Conservation (phyloP, 148 eudicot genomes). For the Cornus kousa region DNA sequence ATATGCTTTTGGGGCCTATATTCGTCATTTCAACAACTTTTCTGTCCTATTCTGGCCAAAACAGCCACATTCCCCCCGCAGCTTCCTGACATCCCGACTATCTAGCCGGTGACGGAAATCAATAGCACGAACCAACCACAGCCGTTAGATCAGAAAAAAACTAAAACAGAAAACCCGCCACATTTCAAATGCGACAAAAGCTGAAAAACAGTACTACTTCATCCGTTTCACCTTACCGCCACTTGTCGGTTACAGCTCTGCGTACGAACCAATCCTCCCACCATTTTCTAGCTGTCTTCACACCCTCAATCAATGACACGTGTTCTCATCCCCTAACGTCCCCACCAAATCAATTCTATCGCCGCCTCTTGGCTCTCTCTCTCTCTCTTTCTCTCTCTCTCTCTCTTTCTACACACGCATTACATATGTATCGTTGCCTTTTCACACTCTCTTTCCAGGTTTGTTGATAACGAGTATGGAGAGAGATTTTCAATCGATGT, state of each 20-base stretch:
- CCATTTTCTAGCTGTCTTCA: not conserved
- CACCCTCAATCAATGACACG: not conserved
- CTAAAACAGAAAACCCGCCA: too few species aligned
- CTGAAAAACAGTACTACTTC: not conserved
- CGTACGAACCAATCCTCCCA: not conserved
- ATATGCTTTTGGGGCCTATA: not conserved
- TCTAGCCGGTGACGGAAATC: not conserved
- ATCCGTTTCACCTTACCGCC: not conserved
- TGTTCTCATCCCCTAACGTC: slow-evolving; percentile 5
- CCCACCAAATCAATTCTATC: not conserved
- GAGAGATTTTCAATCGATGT: slow-evolving; percentile 22
- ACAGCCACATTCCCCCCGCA: not conserved
- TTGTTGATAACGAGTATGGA: slow-evolving; percentile 6
- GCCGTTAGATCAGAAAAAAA: slow-evolving; percentile 4
- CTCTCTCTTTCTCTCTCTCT: not conserved
- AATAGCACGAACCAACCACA: not conserved
- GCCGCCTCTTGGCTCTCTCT: slow-evolving; percentile 2
- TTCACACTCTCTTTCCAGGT: not conserved
- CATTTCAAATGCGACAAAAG: not conserved
- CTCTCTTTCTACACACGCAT: not conserved
- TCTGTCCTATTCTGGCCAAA: not conserved
- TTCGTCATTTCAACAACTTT: not conserved
- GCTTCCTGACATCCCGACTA: slow-evolving; percentile 11
- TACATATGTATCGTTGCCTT: not conserved
- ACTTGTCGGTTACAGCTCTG: slow-evolving; percentile 16